Conservation (phyloP, 2,329 filamentous ascomycete genomes). For the Neonectria ditissima region DNA sequence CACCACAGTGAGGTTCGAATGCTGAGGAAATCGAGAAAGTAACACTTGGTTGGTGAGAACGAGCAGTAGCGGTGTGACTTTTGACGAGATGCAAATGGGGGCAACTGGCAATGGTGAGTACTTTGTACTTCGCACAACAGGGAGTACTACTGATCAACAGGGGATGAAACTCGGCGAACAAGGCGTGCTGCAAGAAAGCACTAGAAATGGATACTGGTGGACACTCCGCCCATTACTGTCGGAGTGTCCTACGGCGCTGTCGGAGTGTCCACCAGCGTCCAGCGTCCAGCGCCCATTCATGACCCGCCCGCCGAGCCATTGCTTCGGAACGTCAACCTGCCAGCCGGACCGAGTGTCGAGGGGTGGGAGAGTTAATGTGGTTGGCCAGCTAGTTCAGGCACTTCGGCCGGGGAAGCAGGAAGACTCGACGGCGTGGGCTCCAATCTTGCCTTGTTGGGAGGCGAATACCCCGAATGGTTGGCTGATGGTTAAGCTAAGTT, state of each 20-base stretch:
- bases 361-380: slow-evolving; percentile 20
- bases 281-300: neutral
- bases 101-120: slow-evolving; percentile 2
- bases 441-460: slow-evolving; percentile 18
- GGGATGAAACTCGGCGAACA: slow-evolving; percentile 31
- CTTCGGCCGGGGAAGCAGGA: slow-evolving; percentile 39
- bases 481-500: slow-evolving; percentile 4
- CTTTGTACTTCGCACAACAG: neutral
- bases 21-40: neutral
- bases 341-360: slow-evolving; percentile 35
- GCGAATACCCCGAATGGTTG: slow-evolving; percentile 21
- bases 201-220: slow-evolving; percentile 12
- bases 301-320: slow-evolving; percentile 36
- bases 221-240: too few relatives aligned
- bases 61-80: slow-evolving; percentile 19
- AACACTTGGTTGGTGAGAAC: slow-evolving; percentile 6
- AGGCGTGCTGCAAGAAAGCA: slow-evolving; percentile 34
- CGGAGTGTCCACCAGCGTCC: slow-evolving; percentile 22
- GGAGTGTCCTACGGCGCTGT: slow-evolving; percentile 21
- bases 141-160: slow-evolving; percentile 3
- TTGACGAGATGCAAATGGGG: neutral
- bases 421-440: slow-evolving; percentile 23
- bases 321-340: slow-evolving; percentile 41
- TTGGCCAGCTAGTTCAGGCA: slow-evolving; percentile 23
- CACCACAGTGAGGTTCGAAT: neutral